Conservation (phyloP, 2,329 filamentous ascomycete genomes). For the Elsinoe ampelina region DNA sequence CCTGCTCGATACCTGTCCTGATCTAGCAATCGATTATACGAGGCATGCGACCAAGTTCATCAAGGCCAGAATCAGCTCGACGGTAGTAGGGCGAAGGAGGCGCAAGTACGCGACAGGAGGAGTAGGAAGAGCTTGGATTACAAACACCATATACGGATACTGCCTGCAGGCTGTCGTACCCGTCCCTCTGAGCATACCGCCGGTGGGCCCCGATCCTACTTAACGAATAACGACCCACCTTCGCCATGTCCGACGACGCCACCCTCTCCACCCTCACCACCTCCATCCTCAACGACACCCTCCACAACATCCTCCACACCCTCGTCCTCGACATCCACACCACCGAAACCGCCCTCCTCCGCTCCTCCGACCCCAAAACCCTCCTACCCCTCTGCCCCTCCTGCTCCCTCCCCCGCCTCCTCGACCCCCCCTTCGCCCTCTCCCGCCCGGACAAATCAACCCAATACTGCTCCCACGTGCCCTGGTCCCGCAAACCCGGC, state of each 20-base stretch:
- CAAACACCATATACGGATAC: background rate
- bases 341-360: constrained; percentile 68
- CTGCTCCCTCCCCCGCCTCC: constrained; percentile 64
- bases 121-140: background rate
- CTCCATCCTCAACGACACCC: constrained; percentile 61
- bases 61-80: background rate
- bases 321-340: constrained; percentile 65
- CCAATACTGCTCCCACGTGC: constrained; percentile 70
- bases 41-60: background rate
- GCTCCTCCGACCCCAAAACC: constrained; percentile 62
- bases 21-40: background rate
- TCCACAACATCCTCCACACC: constrained; percentile 70
- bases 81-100: background rate
- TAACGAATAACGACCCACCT: background rate
- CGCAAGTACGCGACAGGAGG: background rate
- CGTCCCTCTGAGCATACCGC: background rate
- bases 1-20: background rate
- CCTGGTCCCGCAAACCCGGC: constrained; percentile 65
- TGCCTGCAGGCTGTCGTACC: no score
- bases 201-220: background rate
- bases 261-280: constrained; percentile 31
- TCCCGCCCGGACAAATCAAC: constrained; percentile 33
- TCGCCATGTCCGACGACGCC: background rate
- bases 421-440: constrained; percentile 55
- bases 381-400: constrained; percentile 63